Percentiles rank a stretch among this genome's conserved stretches.
Conservation (phyloP, 2,329 filamentous ascomycete species). For the Fusarium solani-melongenae region DNA sequence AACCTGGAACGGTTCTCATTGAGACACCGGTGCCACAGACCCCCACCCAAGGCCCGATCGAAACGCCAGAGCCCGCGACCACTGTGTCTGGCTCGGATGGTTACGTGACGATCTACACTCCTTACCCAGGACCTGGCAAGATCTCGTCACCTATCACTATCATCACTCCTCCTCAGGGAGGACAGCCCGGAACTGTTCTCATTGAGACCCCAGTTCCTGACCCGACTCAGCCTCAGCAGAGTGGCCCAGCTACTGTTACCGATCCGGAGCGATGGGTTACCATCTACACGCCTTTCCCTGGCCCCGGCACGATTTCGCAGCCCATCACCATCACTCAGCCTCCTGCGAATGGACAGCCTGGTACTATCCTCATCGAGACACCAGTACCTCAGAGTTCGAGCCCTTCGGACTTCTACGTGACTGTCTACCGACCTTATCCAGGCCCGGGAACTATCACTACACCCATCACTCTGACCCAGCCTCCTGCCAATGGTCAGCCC, state of each 20-base stretch:
- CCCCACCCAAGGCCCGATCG: not conserved
- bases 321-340: constrained; percentile 28
- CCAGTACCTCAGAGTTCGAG: constrained; percentile 21
- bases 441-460: constrained; percentile 21
- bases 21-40: not conserved
- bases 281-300: constrained; percentile 29
- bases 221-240: not conserved
- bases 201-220: constrained; percentile 22
- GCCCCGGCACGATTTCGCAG: constrained; percentile 17
- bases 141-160: constrained; percentile 29
- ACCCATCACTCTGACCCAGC: constrained; percentile 19
- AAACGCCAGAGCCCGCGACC: not conserved
- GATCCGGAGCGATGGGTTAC: constrained; percentile 24
- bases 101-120: constrained; percentile 24
- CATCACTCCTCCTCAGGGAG: constrained; percentile 15
- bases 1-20: constrained; percentile 24
- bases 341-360: constrained; percentile 21
- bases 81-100: constrained; percentile 9
- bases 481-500: constrained; percentile 21
- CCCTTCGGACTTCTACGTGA: constrained; percentile 22
- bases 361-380: constrained; percentile 29
- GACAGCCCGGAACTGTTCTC: constrained; percentile 25
- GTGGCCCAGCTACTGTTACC: not conserved
- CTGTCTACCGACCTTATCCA: constrained; percentile 23
- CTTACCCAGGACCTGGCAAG: constrained; percentile 13